These are phyloP conservation scores for Fusarium chaquense DNA, from an alignment of 2,329 filamentous ascomycete species.

Conservation along the genomic window DNA sequence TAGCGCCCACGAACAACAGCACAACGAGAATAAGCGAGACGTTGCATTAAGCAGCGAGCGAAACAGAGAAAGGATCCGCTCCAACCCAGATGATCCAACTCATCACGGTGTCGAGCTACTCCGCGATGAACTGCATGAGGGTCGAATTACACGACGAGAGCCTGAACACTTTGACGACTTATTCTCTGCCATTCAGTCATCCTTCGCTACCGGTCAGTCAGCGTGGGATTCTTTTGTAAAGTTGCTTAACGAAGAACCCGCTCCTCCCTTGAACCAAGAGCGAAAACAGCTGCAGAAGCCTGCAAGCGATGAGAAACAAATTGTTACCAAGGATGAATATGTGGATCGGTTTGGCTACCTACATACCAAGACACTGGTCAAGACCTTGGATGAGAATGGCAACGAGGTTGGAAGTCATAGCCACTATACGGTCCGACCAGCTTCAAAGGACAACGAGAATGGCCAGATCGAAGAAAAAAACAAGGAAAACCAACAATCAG, in stretches of 20 bases:
- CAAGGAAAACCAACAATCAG: conserved; percentile 23
- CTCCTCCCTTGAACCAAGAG: conserved; percentile 15
- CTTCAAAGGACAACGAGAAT: conserved; percentile 38
- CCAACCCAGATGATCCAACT: conserved; percentile 13
- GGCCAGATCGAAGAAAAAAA: conserved; percentile 24
- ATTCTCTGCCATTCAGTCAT: conserved; percentile 55
- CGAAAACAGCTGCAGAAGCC: conserved; percentile 17
- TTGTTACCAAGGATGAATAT: conserved; percentile 56
- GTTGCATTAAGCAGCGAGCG: not conserved
- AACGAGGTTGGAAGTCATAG: conserved; percentile 56
- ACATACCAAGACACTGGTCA: conserved; percentile 57
- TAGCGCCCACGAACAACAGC: conserved; percentile 20
- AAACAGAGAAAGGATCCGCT: conserved; percentile 18
- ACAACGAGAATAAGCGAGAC: conserved; percentile 7
- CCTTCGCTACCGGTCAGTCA: conserved; percentile 53
- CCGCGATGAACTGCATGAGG: conserved; percentile 20
- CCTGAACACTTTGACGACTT: conserved; percentile 58
- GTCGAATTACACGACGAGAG: conserved; percentile 15
- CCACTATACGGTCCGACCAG: conserved; percentile 50
- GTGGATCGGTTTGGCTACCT: conserved; percentile 59
- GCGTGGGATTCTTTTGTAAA: conserved; percentile 58
- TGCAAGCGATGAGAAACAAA: conserved; percentile 46
- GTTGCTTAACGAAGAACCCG: conserved; percentile 46
- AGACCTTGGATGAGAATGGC: conserved; percentile 57
- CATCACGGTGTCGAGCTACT: conserved; percentile 8